Evolutionary conservation across 768 basidiomycete species (phyloP), one percentile per base, ranked within the genome.

Genomic region (Russula virescens): DNA sequence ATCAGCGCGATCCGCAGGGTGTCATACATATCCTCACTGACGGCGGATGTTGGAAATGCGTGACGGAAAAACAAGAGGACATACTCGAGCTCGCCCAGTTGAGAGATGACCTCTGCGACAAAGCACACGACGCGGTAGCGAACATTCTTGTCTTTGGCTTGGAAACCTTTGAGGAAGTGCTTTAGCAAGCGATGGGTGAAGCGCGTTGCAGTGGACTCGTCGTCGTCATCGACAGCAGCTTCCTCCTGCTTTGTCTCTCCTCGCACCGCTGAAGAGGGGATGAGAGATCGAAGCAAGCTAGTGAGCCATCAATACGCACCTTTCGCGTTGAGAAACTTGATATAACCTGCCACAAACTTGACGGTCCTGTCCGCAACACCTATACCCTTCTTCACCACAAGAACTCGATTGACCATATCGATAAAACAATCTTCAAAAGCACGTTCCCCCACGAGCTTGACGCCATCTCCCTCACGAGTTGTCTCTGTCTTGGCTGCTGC

Each of bases 41-140:
- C 31, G 25, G 62, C 49, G 57, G 47, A 40, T 42, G 25, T 19
- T 34, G 18, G 40, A 13, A 23, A 14, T 14, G 19, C 14, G 5
- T 16, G 28, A 23, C 6, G 7, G 42, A 52, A 43, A 50, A 62
- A 60, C 52, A 26, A 28, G 25, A 49, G 11, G 42, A 79, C 88
- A 58, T 70, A 97, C 94, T 95, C 92, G 60, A 98, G 81, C 74
- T 88, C 88, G 8, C 91, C 91, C 0, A 97, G 76, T 60, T 86
- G 82, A 0, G 83, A 81, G 14, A 96, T 83, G 80, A 94, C 87
- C 68, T 89, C 86, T 0, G 88, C 83, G 16, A 91, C 80, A n/a
- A 85, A 75, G 57, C 89, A 87, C 2, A 91, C 77, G 35, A 85
- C 86, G 21, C 95, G 85, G 70, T 86, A 96, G 6, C 95, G 83